Conservation (phyloP, 148 eudicot genomes). For the Vaccinium darrowii region DNA sequence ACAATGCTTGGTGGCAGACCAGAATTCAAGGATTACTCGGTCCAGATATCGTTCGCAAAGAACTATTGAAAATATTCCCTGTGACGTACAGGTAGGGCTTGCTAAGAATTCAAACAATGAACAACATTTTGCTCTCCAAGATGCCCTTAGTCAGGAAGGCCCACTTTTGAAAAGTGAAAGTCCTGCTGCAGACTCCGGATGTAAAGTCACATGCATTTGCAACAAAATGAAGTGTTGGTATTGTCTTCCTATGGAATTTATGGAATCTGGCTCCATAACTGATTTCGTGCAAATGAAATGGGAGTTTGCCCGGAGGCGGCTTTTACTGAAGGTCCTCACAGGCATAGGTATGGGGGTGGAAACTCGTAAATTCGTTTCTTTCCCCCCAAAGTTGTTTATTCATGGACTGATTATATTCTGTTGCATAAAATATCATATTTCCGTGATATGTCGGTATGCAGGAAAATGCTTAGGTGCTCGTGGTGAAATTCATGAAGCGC, state of each 20-base stretch:
- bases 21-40: constrained; percentile 54
- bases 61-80: constrained; percentile 24
- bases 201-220: constrained; percentile 32
- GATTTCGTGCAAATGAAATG: constrained; percentile 53
- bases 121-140: constrained; percentile 11
- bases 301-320: constrained; percentile 73
- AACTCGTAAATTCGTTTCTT: background rate
- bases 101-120: constrained; percentile 20
- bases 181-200: constrained; percentile 19
- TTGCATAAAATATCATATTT: background rate
- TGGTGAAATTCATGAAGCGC: constrained; percentile 45
- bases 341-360: constrained; percentile 55
- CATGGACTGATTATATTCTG: background rate
- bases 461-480: constrained; percentile 57
- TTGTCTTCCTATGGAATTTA: constrained; percentile 46
- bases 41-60: constrained; percentile 40
- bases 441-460: constrained; percentile 23
- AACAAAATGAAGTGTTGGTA: constrained; percentile 57
- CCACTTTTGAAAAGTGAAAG: constrained; percentile 14
- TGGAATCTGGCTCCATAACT: constrained; percentile 34
- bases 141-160: constrained; percentile 17
- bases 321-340: constrained; percentile 48
- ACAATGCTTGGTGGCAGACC: constrained; percentile 24
- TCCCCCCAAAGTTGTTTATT: background rate
- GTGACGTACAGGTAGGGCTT: constrained; percentile 20